phyloP scores from a whole-genome alignment of 2,329 filamentous ascomycete species.

The Trichoderma citrinoviride region DNA sequence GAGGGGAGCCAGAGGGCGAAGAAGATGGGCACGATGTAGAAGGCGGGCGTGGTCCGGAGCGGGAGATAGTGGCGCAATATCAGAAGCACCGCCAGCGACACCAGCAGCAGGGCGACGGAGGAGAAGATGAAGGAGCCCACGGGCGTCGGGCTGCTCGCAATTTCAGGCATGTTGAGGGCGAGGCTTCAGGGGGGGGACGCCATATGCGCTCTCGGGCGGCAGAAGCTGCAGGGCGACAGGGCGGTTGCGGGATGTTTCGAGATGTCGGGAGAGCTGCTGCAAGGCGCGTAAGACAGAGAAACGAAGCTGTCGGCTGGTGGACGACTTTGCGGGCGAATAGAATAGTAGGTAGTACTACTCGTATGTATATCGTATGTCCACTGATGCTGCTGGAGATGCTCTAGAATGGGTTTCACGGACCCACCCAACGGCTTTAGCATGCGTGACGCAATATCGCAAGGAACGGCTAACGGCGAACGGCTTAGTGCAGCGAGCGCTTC shows the following conservation, averaged over 20 bases:
- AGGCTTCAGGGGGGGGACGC: slow-evolving; percentile 27
- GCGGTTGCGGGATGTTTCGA: neutral
- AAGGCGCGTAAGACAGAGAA: neutral
- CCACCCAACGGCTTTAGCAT: neutral
- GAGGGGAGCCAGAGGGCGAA: slow-evolving; percentile 91
- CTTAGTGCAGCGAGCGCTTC: neutral
- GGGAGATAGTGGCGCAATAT: slow-evolving; percentile 88
- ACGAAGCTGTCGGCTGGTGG: neutral
- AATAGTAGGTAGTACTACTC: no score
- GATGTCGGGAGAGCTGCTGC: neutral
- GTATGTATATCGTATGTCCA: no score
- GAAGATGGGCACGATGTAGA: slow-evolving; percentile 88
- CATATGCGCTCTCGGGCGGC: slow-evolving; percentile 28
- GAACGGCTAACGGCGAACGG: neutral
- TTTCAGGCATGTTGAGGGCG: slow-evolving; percentile 50
- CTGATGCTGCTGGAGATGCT: neutral
- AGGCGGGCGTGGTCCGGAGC: slow-evolving; percentile 83
- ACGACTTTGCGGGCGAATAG: neutral
- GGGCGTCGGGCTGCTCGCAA: slow-evolving; percentile 55
- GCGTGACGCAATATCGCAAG: slow-evolving; percentile 7
- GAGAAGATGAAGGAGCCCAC: slow-evolving; percentile 80
- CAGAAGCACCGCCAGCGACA: slow-evolving; percentile 75
- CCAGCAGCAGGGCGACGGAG: slow-evolving; percentile 65
- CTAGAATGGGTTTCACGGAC: neutral
- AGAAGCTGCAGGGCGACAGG: neutral